Evolutionary conservation across 345 rosid species (phyloP).

Genomic region (Eucalyptus cloeziana): DNA sequence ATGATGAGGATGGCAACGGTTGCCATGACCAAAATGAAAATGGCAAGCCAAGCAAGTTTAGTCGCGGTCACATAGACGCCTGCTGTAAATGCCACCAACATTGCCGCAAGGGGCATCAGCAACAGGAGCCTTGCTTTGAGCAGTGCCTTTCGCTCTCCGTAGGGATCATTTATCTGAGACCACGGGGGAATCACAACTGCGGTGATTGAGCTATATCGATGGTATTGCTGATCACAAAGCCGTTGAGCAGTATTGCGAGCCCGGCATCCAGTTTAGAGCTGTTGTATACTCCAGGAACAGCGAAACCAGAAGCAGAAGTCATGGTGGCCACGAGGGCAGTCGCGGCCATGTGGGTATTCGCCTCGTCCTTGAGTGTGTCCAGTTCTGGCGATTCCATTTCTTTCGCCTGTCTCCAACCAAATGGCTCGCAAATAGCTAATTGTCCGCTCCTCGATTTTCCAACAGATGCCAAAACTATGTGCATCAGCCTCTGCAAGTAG

Average conservation of each 20-base stretch:
- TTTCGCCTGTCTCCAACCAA: background rate
- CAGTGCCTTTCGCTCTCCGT: background rate
- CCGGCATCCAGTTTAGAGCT: background rate
- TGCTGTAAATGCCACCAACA: background rate
- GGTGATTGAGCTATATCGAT: no score
- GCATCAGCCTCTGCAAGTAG: no score
- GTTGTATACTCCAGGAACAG: background rate
- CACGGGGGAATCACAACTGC: background rate
- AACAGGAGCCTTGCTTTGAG: background rate
- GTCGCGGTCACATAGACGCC: background rate
- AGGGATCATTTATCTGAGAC: background rate
- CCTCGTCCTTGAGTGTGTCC: background rate
- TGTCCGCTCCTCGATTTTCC: background rate
- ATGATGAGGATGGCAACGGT: background rate
- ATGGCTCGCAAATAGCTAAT: background rate
- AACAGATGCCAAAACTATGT: no score
- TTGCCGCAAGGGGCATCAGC: background rate
- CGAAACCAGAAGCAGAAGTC: background rate
- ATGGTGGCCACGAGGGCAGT: background rate
- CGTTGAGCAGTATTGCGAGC: background rate
- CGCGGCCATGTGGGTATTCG: background rate
- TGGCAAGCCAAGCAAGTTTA: background rate
- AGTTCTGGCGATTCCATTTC: background rate
- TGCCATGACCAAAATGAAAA: background rate
- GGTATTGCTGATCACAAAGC: background rate